Percentiles rank a stretch among this genome's conserved stretches.
Conservation (phyloP, 2,329 filamentous ascomycete genomes). For the Pestalotiopsis sp. region DNA sequence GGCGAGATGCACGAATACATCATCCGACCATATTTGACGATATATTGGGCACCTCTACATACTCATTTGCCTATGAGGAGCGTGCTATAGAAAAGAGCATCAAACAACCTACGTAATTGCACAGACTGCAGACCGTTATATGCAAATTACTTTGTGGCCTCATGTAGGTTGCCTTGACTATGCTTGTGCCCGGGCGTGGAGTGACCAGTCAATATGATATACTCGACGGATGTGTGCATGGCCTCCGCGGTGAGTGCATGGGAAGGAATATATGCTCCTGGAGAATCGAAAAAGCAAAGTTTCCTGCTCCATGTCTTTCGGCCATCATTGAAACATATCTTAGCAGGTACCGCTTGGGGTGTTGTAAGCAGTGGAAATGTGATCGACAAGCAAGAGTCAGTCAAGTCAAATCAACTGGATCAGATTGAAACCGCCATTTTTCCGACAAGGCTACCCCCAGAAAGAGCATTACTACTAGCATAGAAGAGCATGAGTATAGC, state of each 20-base stretch:
- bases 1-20: neutral
- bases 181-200: neutral
- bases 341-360: neutral
- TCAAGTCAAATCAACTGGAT: neutral
- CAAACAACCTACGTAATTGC: neutral
- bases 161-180: neutral
- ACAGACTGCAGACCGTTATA: neutral
- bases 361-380: neutral
- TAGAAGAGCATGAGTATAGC: neutral
- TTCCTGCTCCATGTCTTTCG: neutral
- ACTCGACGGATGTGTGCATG: neutral
- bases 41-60: neutral
- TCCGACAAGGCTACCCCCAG: neutral
- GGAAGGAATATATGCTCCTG: neutral
- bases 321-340: neutral
- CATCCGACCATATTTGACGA: neutral
- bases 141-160: neutral
- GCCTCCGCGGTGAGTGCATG: neutral
- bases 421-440: neutral
- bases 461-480: neutral
- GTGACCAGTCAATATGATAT: neutral
- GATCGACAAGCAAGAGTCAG: neutral
- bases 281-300: neutral
- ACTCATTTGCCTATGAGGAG: neutral
- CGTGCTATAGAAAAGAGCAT: neutral